Percentiles rank a stretch among this genome's conserved stretches.
Evolutionary conservation across 331 rosid genomes (phyloP).

Genomic region (Rhamnella rubrinervis): DNA sequence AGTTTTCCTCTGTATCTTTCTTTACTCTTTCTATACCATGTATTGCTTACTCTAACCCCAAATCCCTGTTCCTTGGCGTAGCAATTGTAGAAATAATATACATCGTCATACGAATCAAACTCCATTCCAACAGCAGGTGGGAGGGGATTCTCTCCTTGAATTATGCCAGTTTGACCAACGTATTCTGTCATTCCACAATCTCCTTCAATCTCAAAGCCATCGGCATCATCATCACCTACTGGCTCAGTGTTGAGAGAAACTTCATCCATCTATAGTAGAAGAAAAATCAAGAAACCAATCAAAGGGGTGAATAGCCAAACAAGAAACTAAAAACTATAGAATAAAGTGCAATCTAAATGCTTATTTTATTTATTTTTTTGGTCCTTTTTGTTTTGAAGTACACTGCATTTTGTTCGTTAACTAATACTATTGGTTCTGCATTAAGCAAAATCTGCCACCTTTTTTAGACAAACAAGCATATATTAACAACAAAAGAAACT

Average conservation of each 20-base stretch:
- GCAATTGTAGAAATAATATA: slow-evolving; percentile 69
- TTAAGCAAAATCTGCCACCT: not conserved
- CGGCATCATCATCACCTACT: slow-evolving; percentile 53
- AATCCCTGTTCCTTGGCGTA: slow-evolving; percentile 75
- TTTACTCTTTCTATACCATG: slow-evolving; percentile 74
- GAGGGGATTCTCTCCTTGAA: slow-evolving; percentile 54
- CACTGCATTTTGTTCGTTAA: too few relatives aligned
- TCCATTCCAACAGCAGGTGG: slow-evolving; percentile 76
- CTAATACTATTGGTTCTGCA: not conserved
- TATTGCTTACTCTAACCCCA: slow-evolving; percentile 74
- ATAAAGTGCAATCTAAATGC: not conserved
- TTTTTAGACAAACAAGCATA: not conserved
- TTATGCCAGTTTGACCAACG: slow-evolving; percentile 42
- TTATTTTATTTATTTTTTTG: not conserved
- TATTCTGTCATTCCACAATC: slow-evolving; percentile 52
- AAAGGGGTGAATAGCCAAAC: not conserved
- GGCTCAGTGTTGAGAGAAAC: slow-evolving; percentile 67
- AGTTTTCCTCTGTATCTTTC: slow-evolving; percentile 74
- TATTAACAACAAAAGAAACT: not conserved
- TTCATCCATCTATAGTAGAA: slow-evolving; percentile 47
- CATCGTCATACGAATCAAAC: slow-evolving; percentile 68
- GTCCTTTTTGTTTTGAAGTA: not conserved
- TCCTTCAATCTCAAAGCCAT: slow-evolving; percentile 54
- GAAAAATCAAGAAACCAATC: not conserved
- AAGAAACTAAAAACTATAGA: not conserved